phyloP scores from a whole-genome alignment of 78 protist species.

The Thecamonas trahens region DNA sequence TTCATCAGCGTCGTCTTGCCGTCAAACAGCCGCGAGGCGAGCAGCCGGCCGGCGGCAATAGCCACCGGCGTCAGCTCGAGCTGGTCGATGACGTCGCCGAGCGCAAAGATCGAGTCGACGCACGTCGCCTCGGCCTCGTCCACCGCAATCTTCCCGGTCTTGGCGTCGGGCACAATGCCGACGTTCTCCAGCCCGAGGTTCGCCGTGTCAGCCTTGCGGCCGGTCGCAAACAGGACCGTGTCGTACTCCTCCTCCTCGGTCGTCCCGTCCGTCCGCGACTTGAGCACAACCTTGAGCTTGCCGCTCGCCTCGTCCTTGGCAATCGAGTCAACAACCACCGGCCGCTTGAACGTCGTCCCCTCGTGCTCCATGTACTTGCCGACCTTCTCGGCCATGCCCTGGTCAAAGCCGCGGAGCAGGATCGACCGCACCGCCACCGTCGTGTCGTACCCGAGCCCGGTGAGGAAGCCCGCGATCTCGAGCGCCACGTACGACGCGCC shows the following conservation, averaged over 20 bases:
- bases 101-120: slow-evolving; percentile 68
- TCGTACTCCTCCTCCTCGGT: slow-evolving; percentile 51
- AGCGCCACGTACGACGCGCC: slow-evolving; percentile 89
- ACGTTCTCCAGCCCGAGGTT: slow-evolving; percentile 46
- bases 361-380: slow-evolving; percentile 49
- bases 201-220: slow-evolving; percentile 58
- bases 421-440: slow-evolving; percentile 65
- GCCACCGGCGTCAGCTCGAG: slow-evolving; percentile 95
- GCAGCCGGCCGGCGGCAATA: slow-evolving; percentile 66
- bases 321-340: slow-evolving; percentile 20
- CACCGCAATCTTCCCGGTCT: slow-evolving; percentile 41
- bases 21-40: slow-evolving; percentile 69
- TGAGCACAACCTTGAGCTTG: not conserved
- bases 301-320: slow-evolving; percentile 16
- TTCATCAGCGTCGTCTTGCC: slow-evolving; percentile 30
- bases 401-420: slow-evolving; percentile 86
- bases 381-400: slow-evolving; percentile 63
- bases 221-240: slow-evolving; percentile 87
- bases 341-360: slow-evolving; percentile 52
- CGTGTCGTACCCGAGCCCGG: slow-evolving; percentile 56
- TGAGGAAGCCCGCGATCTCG: slow-evolving; percentile 92
- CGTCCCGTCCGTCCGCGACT: not conserved
- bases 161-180: slow-evolving; percentile 24
- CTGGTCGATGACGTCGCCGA: slow-evolving; percentile 63
- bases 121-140: slow-evolving; percentile 55